Evolutionary conservation across 768 basidiomycete species (phyloP).

Genomic region (Lactarius deliciosus): DNA sequence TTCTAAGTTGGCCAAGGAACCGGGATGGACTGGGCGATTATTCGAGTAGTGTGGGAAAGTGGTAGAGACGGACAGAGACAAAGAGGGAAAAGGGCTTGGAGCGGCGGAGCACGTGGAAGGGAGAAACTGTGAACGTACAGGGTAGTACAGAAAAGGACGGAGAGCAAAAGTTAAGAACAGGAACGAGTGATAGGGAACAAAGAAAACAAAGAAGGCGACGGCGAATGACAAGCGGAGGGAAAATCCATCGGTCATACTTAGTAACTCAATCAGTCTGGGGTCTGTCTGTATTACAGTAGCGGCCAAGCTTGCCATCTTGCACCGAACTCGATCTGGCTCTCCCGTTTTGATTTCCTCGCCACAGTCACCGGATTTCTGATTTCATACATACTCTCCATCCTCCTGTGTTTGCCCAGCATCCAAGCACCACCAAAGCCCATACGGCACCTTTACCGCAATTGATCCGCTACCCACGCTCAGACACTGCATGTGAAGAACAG

Average conservation of each 20-base stretch:
- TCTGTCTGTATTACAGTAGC: background rate
- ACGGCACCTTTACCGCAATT: background rate
- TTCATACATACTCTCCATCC: background rate
- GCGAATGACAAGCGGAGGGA: constrained; percentile 9
- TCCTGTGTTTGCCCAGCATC: background rate
- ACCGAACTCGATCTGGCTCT: no score
- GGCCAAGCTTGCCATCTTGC: background rate
- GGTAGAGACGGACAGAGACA: constrained; percentile 1
- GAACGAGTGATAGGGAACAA: constrained; percentile 11
- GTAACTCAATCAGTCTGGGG: background rate
- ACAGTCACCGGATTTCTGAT: no score
- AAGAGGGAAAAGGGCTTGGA: constrained; percentile 6
- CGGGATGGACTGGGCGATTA: constrained; percentile 6
- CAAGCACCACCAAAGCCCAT: background rate
- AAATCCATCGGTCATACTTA: background rate
- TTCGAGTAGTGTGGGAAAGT: constrained; percentile 4
- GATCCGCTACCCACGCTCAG: background rate
- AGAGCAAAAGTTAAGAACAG: background rate
- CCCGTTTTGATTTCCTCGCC: background rate
- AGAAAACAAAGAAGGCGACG: constrained; percentile 9
- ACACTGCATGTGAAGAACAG: background rate
- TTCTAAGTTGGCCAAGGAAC: background rate
- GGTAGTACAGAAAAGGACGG: background rate
- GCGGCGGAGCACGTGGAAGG: background rate
- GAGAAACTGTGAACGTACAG: constrained; percentile 3